Base-by-base conservation (phyloP, 306 rosid genomes). In the Prunus dulcis region DNA sequence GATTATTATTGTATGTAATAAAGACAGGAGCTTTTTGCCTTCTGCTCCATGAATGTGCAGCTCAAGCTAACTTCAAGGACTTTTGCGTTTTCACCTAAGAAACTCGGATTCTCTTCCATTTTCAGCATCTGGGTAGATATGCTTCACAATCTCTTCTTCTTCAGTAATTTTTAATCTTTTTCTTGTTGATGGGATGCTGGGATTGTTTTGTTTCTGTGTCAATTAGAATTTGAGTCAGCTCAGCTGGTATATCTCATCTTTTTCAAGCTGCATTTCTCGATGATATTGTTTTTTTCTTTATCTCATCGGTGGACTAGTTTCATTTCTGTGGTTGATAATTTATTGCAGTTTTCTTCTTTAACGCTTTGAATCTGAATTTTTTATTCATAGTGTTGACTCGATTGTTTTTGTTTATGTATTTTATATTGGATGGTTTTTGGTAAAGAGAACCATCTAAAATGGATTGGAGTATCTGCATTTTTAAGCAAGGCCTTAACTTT, bases 51-150 rank as follows among this genome's bases (percentile, higher is more conserved):
- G 12, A 58, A 30, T 28, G 71, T 76, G 49, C 56, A 41, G 58
- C 28, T 56, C 28, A 69, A 75, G 72, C 71, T 41, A 23, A 50
- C 70, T 30, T 34, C 50, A 46, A 9, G 30, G 76, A 78, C 69
- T 57, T 57, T 47, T 41, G 47, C 72, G 66, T 77, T 83, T 81
- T 60, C 18, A 19, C 53, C 73, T 3, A 75, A 66, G 81, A 28
- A 75, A 65, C 68, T 69, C 32, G 12, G 65, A 15, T 64, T 83
- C 65, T 46, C 28, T 28, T 12, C 61, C 70, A 64, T 47, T 66
- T 66, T 20, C 22, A 61, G 76, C 60, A 51, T 80, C 78, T 76
- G 89, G 76, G 93, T 86, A 84, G 76, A 90, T 86, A 84, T 45
- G 86, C 65, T 50, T 74, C 77, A 6, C 9, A 51, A 56, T 76